Evolutionary conservation across 306 rosid species (phyloP).

Genomic region (Delonix regia): DNA sequence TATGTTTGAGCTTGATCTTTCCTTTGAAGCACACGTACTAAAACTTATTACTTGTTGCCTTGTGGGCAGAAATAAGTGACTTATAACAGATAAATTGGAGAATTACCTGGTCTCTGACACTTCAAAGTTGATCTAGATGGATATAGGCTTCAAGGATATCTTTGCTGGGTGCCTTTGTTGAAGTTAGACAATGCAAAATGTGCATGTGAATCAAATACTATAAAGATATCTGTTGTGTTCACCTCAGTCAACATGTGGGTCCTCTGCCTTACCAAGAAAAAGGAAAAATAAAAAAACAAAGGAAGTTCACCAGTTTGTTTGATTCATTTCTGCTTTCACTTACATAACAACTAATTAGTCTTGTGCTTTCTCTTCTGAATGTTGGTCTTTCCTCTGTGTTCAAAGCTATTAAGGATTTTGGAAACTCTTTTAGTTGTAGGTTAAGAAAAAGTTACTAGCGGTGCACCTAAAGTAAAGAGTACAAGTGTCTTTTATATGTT

Average conservation of each 20-base stretch:
- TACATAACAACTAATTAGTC: not conserved
- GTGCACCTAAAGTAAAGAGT: not conserved
- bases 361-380: not conserved
- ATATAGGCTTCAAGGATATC: not conserved
- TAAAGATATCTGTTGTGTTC: not conserved
- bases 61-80: slow-evolving; percentile 1
- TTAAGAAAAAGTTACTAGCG: not conserved
- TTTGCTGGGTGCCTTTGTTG: not conserved
- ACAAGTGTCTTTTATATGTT: not conserved
- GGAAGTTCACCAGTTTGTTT: not conserved
- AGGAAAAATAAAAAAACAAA: not conserved
- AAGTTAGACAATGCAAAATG: not conserved
- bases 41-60: slow-evolving; percentile 15
- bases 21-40: not conserved
- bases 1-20: slow-evolving; percentile 11
- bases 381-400: not conserved
- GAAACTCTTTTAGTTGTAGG: not conserved
- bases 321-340: not conserved
- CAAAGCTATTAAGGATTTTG: not conserved
- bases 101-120: not conserved
- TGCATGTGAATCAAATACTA: not conserved
- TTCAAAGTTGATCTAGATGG: not conserved
- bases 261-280: not conserved
- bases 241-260: not conserved
- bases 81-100: not conserved